Evolutionary conservation across 306 rosid species (phyloP).

Genomic region (Inga laurina): DNA sequence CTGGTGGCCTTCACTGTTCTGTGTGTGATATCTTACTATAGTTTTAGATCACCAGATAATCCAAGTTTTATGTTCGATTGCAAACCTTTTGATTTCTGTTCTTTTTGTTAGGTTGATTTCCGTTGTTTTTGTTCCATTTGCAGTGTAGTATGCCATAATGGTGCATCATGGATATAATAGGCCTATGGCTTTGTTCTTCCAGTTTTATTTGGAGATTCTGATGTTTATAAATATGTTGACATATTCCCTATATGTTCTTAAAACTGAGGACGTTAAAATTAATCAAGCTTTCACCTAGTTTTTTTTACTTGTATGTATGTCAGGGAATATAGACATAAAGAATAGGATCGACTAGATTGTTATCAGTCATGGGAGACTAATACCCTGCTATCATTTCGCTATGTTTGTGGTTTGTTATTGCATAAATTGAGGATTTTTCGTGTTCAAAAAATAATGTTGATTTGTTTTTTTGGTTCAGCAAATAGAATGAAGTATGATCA

Average conservation of each 20-base stretch:
- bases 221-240: not conserved
- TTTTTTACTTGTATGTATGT: not conserved
- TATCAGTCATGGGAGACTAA: not conserved
- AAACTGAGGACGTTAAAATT: not conserved
- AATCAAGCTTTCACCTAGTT: constrained; percentile 1
- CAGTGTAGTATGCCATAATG: constrained; percentile 8
- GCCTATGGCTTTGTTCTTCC: constrained; percentile 10
- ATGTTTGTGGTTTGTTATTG: not conserved
- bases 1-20: not conserved
- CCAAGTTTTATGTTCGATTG: constrained; percentile 4
- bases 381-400: not conserved
- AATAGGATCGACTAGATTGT: not conserved
- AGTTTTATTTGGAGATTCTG: not conserved
- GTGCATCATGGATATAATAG: not conserved
- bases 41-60: not conserved
- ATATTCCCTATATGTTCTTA: constrained; percentile 2
- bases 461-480: not conserved
- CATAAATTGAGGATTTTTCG: not conserved
- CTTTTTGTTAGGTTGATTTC: not conserved
- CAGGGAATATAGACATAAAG: constrained; percentile 3
- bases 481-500: not conserved
- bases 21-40: not conserved
- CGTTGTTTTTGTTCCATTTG: not conserved
- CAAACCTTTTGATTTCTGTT: not conserved
- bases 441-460: constrained; percentile 2